Percentiles rank a stretch among this genome's conserved stretches.
Conservation (phyloP, 73 alveolate genomes). For the Paramecium bursaria region DNA sequence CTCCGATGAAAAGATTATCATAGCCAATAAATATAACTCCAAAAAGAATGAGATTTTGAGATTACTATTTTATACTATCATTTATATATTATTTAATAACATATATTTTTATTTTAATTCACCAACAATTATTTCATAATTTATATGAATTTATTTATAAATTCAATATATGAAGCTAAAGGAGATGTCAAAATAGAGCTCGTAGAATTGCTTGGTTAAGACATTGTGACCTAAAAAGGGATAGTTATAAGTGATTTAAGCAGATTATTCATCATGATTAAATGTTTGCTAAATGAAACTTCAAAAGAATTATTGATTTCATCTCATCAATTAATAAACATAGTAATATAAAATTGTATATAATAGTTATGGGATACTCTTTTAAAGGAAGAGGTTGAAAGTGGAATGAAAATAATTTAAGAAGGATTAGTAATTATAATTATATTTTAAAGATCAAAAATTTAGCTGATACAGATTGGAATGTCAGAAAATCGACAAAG, state of each 20-base stretch:
- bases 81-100: too few relatives aligned
- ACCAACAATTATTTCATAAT: too few relatives aligned
- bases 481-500: conserved; percentile 46
- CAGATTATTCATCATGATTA: conserved; percentile 10
- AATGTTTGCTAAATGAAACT: conserved; percentile 13
- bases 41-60: too few relatives aligned
- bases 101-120: too few relatives aligned
- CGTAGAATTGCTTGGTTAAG: not conserved
- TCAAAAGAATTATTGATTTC: not conserved
- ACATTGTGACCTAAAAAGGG: not conserved
- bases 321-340: conserved; percentile 1
- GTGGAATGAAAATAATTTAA: not conserved
- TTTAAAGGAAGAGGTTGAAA: conserved; percentile 1
- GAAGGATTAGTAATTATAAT: too few relatives aligned
- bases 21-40: too few relatives aligned
- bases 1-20: too few relatives aligned
- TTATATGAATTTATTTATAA: conserved; percentile 33
- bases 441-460: too few relatives aligned
- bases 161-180: conserved; percentile 36
- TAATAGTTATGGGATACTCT: not conserved
- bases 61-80: too few relatives aligned
- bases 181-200: conserved; percentile 25
- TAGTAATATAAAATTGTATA: not conserved
- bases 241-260: conserved; percentile 43
- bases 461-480: conserved; percentile 18